Base-by-base conservation (phyloP, 805 yeast genomes). In the Schizosaccharomyces japonicus region DNA sequence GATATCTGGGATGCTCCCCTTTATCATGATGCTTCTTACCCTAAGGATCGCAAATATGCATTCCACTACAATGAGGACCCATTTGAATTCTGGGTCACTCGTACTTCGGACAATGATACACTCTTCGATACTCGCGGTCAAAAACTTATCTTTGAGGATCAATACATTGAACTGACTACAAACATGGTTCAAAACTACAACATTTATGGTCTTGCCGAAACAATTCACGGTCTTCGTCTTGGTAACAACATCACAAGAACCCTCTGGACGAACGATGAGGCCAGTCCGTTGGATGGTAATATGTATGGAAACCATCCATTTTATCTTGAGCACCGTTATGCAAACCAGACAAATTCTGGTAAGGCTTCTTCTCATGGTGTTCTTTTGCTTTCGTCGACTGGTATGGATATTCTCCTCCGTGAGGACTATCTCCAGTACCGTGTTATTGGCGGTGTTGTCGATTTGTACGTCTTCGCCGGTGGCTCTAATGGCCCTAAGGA, bases 401-500 rank as follows among this genome's bases (percentile, higher is more conserved):
- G 33, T 15, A 42, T 42, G 46, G 46, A 42, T 15, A 30, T 42
- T 21, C 19, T 27, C 15, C 17, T 42, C 17, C 46, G 46, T 11
- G 30, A 25, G 26, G 29, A 42, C 15, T 42, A 42, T 19, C 29
- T 42, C 15, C 46, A 42, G 19, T 42, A 42, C 32, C 46, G 46
- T 1, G 26, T 42, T 21, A 42, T 29, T 21, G 46, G 46, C n/a
- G 46, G 46, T 5, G 33, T 42, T 6, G 10, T 36, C 40, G 64
- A 61, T 49, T 52, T 60, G 13, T 52, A 50, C 44, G 40, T 53
- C 31, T 53, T 49, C 45, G 25, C 52, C 3, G 71, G 33, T 58
- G 62, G 40, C 60, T 66, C 11, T 60, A 34, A 34, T 19, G 13
- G 13, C 13, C 65, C 0, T 82, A 84, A 2, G 51, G 31, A 54